phyloP scores from a whole-genome alignment of 306 rosid species.

The Dryas alaskensis region DNA sequence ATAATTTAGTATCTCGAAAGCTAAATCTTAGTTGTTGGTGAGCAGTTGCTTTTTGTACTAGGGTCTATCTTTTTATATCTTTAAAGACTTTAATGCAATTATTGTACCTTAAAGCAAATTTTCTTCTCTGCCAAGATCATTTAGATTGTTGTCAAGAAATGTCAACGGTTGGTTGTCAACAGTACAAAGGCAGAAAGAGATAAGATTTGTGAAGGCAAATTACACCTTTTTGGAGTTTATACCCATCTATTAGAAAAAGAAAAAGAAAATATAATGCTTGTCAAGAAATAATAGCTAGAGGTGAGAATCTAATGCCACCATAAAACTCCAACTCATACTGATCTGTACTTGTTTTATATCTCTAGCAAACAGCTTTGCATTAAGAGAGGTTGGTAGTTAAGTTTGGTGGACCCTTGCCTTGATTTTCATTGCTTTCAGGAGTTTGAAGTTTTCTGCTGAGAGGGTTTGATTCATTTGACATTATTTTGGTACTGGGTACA shows the following conservation, averaged over 20 bases:
- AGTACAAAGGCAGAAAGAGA: not conserved
- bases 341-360: not conserved
- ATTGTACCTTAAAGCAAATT: not conserved
- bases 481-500: not conserved
- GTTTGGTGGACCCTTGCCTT: not conserved
- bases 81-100: not conserved
- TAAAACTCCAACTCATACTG: conserved; percentile 2
- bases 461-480: not conserved
- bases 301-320: not conserved
- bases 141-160: not conserved
- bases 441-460: no score
- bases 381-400: not conserved
- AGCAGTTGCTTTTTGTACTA: not conserved
- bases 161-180: not conserved
- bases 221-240: no score
- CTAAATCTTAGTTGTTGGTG: not conserved
- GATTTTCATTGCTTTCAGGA: not conserved
- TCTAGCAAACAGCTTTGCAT: not conserved
- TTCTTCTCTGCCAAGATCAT: not conserved
- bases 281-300: no score
- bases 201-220: not conserved
- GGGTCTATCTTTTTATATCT: no score
- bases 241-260: no score
- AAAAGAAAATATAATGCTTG: no score
- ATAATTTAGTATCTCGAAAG: not conserved